Evolutionary conservation across 345 rosid species (phyloP).

Genomic region (Brassica juncea): DNA sequence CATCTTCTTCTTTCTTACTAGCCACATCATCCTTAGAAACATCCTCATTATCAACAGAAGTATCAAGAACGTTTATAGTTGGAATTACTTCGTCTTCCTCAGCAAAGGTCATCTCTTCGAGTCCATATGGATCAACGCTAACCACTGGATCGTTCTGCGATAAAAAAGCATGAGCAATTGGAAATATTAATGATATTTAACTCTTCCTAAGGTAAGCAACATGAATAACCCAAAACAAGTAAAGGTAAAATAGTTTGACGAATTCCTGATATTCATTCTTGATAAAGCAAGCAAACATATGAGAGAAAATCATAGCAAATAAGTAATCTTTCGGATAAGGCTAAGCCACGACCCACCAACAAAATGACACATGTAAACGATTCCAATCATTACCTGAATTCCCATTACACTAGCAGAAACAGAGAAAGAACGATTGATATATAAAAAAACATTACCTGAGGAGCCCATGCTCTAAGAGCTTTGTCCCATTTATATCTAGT

Average conservation of each 20-base stretch:
- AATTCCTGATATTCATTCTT: slow-evolving; percentile 16
- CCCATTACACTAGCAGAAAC: not conserved
- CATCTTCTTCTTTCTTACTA: slow-evolving; percentile 48
- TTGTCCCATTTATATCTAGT: slow-evolving; percentile 84
- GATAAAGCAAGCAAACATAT: slow-evolving; percentile 9
- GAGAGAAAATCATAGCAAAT: slow-evolving; percentile 6
- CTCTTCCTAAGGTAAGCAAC: slow-evolving; percentile 1
- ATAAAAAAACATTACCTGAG: slow-evolving; percentile 62
- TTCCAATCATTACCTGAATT: not conserved
- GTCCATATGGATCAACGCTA: slow-evolving; percentile 48
- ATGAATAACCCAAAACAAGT: slow-evolving; percentile 3
- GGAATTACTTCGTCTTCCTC: slow-evolving; percentile 79
- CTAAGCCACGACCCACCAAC: slow-evolving; percentile 15
- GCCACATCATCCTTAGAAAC: slow-evolving; percentile 28
- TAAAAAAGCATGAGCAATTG: slow-evolving; percentile 5
- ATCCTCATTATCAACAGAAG: slow-evolving; percentile 40
- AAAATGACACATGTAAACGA: slow-evolving; percentile 13
- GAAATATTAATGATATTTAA: not conserved
- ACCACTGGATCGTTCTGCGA: slow-evolving; percentile 51
- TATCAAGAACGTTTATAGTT: slow-evolving; percentile 41
- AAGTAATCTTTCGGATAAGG: not conserved
- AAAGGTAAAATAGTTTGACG: not conserved
- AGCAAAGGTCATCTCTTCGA: slow-evolving; percentile 85
- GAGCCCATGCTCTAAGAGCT: slow-evolving; percentile 79
- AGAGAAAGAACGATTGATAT: not conserved